These are phyloP conservation scores for Marvania coccoides DNA, from an alignment of 139 green algal genomes.

Conservation along the genomic window DNA sequence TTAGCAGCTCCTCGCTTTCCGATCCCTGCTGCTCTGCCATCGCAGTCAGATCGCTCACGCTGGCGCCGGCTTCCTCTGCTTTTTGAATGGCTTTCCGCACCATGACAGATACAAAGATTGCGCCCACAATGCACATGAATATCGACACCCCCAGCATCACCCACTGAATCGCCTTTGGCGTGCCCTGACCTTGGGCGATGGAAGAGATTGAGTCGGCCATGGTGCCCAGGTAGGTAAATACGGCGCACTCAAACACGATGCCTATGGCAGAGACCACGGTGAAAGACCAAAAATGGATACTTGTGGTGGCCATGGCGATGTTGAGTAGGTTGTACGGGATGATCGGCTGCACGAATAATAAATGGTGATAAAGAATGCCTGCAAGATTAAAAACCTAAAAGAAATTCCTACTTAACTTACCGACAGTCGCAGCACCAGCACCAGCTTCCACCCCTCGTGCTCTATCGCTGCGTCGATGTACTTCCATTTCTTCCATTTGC, in stretches of 20 bases:
- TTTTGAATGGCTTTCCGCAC: conserved; percentile 4
- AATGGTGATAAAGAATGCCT: no score
- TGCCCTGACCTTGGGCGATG: conserved; percentile 14
- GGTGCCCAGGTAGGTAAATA: conserved; percentile 33
- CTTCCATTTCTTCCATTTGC: conserved; percentile 44
- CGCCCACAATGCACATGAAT: conserved; percentile 23
- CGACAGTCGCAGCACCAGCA: conserved; percentile 47
- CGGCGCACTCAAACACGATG: conserved; percentile 32
- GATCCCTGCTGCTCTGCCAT: background rate
- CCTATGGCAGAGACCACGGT: conserved; percentile 34
- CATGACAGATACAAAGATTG: conserved; percentile 22
- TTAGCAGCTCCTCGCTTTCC: background rate
- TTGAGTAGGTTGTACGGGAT: conserved; percentile 41
- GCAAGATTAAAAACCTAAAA: no score
- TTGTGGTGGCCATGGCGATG: conserved; percentile 48
- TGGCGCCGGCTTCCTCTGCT: background rate
- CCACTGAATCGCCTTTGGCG: conserved; percentile 21
- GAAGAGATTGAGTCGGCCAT: conserved; percentile 30
- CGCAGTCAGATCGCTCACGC: background rate
- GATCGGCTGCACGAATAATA: no score
- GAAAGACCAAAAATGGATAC: conserved; percentile 51
- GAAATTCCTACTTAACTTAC: no score
- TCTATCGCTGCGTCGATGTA: conserved; percentile 46
- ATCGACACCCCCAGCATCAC: conserved; percentile 23
- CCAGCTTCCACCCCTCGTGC: conserved; percentile 55